Evolutionary conservation across 371 early-diverging fungal species (phyloP), one percentile per base, ranked within the genome.

Genomic region (Lichtheimia hyalospora): DNA sequence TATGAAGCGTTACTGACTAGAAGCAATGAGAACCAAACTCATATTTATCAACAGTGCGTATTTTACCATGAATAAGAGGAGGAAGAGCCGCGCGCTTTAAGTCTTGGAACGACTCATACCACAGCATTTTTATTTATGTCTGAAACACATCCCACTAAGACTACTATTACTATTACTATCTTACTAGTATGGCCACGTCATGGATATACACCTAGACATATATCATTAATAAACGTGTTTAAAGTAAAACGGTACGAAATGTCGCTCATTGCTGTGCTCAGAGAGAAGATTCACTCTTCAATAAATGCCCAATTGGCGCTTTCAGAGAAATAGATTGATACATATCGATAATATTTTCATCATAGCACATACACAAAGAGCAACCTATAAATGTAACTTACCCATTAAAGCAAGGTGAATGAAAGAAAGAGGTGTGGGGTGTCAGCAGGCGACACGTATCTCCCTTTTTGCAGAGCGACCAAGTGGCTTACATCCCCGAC

Each of bases 1-100:
- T 97, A 63, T 88, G 92, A 56, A 90, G 69, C 54, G 93, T 92
- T 18, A 94, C 92, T 62, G 89, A 88, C 89, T 88, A 40, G 15
- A n/a, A 24, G 28, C 28, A 54, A 14, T n/a, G 21, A 16, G 24
- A 12, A 44, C 20, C 16, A 14, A 51, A 13, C n/a, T 21, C 18
- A 49, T 8, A 49, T n/a, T 14, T 23, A 12, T 21, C 23, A 7
- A 14, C 16, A 21, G 5, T 8, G 51, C 1, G 25, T 23, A 27
- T 10, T 34, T 34, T 34, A 34, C 34, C 34, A 34, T 34, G 34
- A 34, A 34, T 34, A 34, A 7, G 27, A 27, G 28, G 28, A 28
- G 34, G 34, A 34, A 34, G 34, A 34, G 34, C 34, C 34, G 34
- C 34, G 34, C 34, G 34, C 34, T 34, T 34, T 8, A 34, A 34